phyloP scores from a whole-genome alignment of 179 eudicot species.

The Carnegiea gigantea region DNA sequence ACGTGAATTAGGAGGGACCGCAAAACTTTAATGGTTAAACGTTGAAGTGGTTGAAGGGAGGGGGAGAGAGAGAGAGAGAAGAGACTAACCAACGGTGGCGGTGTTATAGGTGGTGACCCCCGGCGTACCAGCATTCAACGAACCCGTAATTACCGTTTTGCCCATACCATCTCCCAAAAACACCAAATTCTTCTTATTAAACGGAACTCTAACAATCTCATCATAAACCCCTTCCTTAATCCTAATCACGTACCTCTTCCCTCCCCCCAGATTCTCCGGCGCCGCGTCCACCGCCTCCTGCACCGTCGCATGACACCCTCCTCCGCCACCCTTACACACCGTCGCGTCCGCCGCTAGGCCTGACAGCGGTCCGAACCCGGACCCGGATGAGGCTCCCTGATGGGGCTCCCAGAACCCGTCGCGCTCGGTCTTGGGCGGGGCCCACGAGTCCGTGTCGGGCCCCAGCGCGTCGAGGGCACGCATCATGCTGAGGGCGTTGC shows the following conservation, averaged over 20 bases:
- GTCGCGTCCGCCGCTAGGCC: constrained; percentile 41
- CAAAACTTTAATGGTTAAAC: not conserved
- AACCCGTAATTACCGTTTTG: constrained; percentile 77
- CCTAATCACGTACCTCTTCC: constrained; percentile 53
- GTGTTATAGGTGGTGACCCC: constrained; percentile 73
- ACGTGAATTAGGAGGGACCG: not conserved
- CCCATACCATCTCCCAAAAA: constrained; percentile 90
- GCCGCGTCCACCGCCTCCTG: constrained; percentile 82
- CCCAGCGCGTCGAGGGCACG: constrained; percentile 53
- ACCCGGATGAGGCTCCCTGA: not conserved
- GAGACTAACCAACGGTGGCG: constrained; percentile 77
- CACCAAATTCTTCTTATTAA: constrained; percentile 80
- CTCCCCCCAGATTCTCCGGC: constrained; percentile 36
- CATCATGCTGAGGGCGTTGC: constrained; percentile 68
- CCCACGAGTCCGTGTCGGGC: constrained; percentile 42
- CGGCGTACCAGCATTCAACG: constrained; percentile 50
- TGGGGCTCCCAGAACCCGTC: constrained; percentile 75
- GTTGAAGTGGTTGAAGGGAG: no score
- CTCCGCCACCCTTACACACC: constrained; percentile 46
- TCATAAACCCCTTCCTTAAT: constrained; percentile 79
- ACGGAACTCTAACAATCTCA: constrained; percentile 72
- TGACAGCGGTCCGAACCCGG: constrained; percentile 19
- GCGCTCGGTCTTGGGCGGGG: constrained; percentile 67
- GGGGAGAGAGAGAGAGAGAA: no score
- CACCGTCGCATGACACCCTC: constrained; percentile 47